A percentile compares a stretch with the other conserved stretches of the same genome.
These are phyloP conservation scores for Calonectria pteridis DNA, from an alignment of 2,329 filamentous ascomycete species.

Conservation along the genomic window DNA sequence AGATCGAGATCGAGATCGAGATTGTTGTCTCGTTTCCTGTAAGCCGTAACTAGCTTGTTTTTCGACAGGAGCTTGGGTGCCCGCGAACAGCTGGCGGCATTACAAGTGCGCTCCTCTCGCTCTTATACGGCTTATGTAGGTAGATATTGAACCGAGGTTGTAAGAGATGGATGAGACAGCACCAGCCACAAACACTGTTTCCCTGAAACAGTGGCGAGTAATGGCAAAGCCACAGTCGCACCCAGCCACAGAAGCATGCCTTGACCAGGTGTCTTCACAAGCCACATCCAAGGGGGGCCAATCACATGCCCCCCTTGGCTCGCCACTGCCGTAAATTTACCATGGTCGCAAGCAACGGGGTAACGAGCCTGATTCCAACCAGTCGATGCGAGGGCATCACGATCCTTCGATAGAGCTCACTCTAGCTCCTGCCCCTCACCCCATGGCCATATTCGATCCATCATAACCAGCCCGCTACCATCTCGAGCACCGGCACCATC, in stretches of 20 bases:
- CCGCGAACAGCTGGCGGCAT: neutral
- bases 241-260: neutral
- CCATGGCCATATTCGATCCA: conserved; percentile 43
- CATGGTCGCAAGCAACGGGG: conserved; percentile 31
- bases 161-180: neutral
- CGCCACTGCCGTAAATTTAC: conserved; percentile 37
- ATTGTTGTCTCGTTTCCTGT: neutral
- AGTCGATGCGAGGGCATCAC: conserved; percentile 44
- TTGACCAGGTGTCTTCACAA: conserved; percentile 25
- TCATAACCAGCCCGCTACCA: conserved; percentile 33
- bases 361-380: conserved; percentile 36
- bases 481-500: conserved; percentile 27
- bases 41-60: neutral
- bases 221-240: neutral
- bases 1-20: neutral
- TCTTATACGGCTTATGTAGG: neutral
- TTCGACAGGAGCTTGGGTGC: neutral
- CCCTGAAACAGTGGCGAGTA: neutral
- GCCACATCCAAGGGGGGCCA: conserved; percentile 18
- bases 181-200: neutral
- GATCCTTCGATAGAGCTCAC: conserved; percentile 43
- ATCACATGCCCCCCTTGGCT: conserved; percentile 29
- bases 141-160: neutral
- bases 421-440: conserved; percentile 36
- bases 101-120: neutral